Conservation (phyloP, 2,329 filamentous ascomycete genomes). For the Colletotrichum karsti region DNA sequence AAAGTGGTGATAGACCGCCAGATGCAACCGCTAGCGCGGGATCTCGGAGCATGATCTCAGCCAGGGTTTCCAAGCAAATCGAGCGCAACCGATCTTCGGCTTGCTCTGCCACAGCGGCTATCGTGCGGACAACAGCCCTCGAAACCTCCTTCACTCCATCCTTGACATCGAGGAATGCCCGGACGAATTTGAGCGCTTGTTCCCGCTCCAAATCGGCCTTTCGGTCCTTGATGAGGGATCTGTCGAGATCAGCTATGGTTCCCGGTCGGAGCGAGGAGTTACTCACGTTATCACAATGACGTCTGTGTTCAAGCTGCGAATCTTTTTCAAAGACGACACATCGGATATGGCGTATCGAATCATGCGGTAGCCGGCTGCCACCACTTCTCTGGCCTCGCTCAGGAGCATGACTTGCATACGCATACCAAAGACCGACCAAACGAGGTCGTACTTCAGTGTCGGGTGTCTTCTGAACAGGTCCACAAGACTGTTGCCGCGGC, state of each 20-base stretch:
- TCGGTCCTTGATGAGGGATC: conserved; percentile 91
- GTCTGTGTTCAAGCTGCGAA: conserved; percentile 88
- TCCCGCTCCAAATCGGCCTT: conserved; percentile 98
- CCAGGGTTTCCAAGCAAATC: conserved; percentile 92
- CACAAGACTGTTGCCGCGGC: conserved; percentile 90
- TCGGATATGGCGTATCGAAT: conserved; percentile 96
- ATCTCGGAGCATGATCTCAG: conserved; percentile 89
- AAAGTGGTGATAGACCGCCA: conserved; percentile 85
- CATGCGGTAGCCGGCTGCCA: conserved; percentile 92
- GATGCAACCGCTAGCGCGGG: conserved; percentile 83
- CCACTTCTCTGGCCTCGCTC: conserved; percentile 94
- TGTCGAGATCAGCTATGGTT: conserved; percentile 35
- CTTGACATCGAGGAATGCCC: conserved; percentile 95
- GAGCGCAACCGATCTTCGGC: conserved; percentile 86
- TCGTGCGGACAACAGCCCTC: conserved; percentile 84
- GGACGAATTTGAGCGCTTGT: conserved; percentile 95
- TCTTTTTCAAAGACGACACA: conserved; percentile 85
- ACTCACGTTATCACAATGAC: conserved; percentile 81
- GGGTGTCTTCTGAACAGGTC: conserved; percentile 94
- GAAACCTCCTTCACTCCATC: conserved; percentile 90
- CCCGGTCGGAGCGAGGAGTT: not conserved
- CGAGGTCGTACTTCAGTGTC: conserved; percentile 94
- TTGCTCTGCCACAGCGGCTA: conserved; percentile 91
- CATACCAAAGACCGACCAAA: conserved; percentile 93
- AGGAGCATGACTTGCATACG: conserved; percentile 96